These are phyloP conservation scores for Teratosphaeria epicoccoides DNA, from an alignment of 2,329 filamentous ascomycete genomes.

Conservation along the genomic window DNA sequence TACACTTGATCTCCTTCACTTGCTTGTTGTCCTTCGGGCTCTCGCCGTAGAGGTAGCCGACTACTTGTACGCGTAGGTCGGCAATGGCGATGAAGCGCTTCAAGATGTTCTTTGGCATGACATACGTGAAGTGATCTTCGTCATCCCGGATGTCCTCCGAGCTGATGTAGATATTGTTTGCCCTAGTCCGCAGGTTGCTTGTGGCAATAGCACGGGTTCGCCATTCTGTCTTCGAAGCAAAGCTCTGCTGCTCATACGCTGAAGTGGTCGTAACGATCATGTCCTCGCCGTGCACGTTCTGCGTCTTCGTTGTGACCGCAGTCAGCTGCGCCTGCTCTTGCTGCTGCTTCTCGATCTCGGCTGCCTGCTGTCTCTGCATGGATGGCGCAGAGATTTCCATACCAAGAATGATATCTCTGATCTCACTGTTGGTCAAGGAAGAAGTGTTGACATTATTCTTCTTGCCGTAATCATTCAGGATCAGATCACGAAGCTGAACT, in stretches of 20 bases:
- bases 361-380: constrained; percentile 94
- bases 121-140: constrained; percentile 81
- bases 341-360: constrained; percentile 98
- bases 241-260: constrained; percentile 93
- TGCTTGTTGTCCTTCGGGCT: constrained; percentile 91
- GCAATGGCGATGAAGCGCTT: constrained; percentile 98
- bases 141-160: constrained; percentile 87
- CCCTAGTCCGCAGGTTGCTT: constrained; percentile 81
- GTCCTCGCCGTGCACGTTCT: constrained; percentile 93
- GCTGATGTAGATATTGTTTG: constrained; percentile 98
- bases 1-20: constrained; percentile 92
- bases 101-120: constrained; percentile 98
- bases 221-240: constrained; percentile 98
- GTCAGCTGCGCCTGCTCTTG: constrained; percentile 94
- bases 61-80: constrained; percentile 90
- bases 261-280: constrained; percentile 98
- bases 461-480: constrained; percentile 97
- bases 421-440: constrained; percentile 90
- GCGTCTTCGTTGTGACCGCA: constrained; percentile 94
- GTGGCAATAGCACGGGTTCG: constrained; percentile 92
- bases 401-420: constrained; percentile 94
- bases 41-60: constrained; percentile 86
- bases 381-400: constrained; percentile 99
- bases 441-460: constrained; percentile 99
- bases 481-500: constrained; percentile 86